phyloP scores from a whole-genome alignment of 73 alveolate species.

The Durusdinium trenchii region DNA sequence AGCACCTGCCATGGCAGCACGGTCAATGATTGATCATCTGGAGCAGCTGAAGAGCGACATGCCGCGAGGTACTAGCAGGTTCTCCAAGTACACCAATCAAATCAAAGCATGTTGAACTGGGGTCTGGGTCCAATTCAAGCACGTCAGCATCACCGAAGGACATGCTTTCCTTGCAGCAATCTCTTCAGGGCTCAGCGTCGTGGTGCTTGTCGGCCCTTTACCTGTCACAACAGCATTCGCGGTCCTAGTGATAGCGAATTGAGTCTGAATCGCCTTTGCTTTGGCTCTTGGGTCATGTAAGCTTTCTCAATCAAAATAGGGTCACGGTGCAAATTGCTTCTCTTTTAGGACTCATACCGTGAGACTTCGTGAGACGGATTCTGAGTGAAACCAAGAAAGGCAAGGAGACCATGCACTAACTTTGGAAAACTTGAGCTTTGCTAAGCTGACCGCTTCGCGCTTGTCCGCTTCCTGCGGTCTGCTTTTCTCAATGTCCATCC shows the following conservation, averaged over 20 bases:
- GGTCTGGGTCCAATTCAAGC: background rate
- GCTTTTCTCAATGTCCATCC: background rate
- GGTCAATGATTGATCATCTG: background rate
- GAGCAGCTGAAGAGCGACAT: background rate
- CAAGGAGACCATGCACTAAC: no score
- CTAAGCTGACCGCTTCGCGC: no score
- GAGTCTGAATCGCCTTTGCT: background rate
- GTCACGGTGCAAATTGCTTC: no score
- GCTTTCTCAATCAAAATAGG: no score
- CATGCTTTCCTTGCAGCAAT: conserved; percentile 69
- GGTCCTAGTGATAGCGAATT: conserved; percentile 2
- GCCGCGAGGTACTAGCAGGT: background rate
- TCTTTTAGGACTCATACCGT: no score
- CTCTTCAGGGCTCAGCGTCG: conserved; percentile 75
- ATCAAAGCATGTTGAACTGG: background rate
- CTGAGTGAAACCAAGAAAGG: no score
- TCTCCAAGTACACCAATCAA: background rate
- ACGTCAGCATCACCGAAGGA: conserved; percentile 26
- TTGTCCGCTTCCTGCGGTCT: no score
- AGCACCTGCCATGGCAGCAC: conserved; percentile 23
- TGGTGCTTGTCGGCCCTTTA: conserved; percentile 59
- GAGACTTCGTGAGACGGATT: no score
- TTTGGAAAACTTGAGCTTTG: no score
- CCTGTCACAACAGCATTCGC: conserved; percentile 21
- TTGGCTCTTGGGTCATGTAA: no score